Conservation (phyloP, 768 basidiomycete species). For the Kwoniella pini region DNA sequence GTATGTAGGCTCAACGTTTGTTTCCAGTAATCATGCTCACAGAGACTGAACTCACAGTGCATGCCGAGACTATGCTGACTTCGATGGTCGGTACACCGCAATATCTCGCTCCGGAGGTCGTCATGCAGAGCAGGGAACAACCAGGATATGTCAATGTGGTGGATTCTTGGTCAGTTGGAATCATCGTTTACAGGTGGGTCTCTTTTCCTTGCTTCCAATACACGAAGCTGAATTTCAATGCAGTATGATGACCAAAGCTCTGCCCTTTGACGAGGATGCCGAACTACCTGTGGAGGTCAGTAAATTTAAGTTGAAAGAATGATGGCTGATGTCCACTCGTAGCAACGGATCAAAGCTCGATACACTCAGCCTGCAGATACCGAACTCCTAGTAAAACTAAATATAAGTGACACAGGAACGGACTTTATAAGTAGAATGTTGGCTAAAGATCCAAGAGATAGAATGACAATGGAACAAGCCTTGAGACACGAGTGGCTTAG, state of each 20-base stretch:
- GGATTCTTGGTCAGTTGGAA: slow-evolving; percentile 95
- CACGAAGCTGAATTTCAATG: slow-evolving; percentile 21
- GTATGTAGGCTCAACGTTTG: slow-evolving; percentile 6
- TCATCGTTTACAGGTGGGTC: slow-evolving; percentile 86
- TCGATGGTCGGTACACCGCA: slow-evolving; percentile 97
- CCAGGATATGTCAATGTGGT: slow-evolving; percentile 81
- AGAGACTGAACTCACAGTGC: slow-evolving; percentile 21
- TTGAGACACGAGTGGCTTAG: slow-evolving; percentile 76
- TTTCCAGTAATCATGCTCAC: neutral
- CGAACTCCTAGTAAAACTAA: slow-evolving; percentile 57
- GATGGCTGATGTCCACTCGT: slow-evolving; percentile 54
- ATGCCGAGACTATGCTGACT: slow-evolving; percentile 56
- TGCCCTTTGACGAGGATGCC: slow-evolving; percentile 81
- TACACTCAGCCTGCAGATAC: slow-evolving; percentile 61
- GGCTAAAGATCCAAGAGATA: slow-evolving; percentile 62
- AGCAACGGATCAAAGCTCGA: slow-evolving; percentile 49
- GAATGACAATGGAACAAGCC: slow-evolving; percentile 73
- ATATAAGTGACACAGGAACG: slow-evolving; percentile 59
- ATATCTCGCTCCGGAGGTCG: slow-evolving; percentile 84
- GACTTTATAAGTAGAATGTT: slow-evolving; percentile 72
- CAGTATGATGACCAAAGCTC: slow-evolving; percentile 70
- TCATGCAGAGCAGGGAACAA: slow-evolving; percentile 64
- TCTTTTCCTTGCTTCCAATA: neutral
- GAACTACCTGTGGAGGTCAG: slow-evolving; percentile 61
- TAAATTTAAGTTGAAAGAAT: neutral